Evolutionary conservation across 2,329 filamentous ascomycete genomes (phyloP).

Genomic region (Aspergillus unguis): DNA sequence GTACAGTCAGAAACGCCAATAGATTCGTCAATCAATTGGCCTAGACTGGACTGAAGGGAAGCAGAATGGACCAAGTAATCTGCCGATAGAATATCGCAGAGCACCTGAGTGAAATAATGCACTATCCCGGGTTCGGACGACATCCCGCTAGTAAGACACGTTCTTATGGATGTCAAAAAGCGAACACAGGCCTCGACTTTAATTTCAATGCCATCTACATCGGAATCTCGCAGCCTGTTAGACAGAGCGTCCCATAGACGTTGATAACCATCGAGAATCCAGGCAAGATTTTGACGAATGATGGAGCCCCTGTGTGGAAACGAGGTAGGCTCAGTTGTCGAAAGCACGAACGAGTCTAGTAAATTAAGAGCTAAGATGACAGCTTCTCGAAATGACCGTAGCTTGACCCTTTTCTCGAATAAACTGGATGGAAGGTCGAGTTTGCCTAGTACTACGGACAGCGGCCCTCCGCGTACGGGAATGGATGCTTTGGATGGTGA

Average conservation of each 20-base stretch:
- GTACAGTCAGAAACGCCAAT: slow-evolving; percentile 20
- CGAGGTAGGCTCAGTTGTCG: slow-evolving; percentile 7
- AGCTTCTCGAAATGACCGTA: slow-evolving; percentile 30
- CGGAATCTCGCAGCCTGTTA: slow-evolving; percentile 24
- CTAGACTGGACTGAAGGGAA: slow-evolving; percentile 30
- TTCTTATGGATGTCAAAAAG: slow-evolving; percentile 26
- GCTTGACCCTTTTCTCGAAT: slow-evolving; percentile 21
- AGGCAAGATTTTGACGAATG: slow-evolving; percentile 33
- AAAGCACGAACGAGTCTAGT: slow-evolving; percentile 29
- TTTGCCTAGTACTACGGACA: slow-evolving; percentile 30
- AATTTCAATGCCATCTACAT: slow-evolving; percentile 14
- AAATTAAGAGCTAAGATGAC: slow-evolving; percentile 26
- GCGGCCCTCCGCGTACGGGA: slow-evolving; percentile 24
- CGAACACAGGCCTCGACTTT: slow-evolving; percentile 24
- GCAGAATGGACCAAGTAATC: slow-evolving; percentile 21
- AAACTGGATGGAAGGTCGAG: slow-evolving; percentile 31
- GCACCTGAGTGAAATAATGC: slow-evolving; percentile 29
- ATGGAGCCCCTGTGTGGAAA: slow-evolving; percentile 20
- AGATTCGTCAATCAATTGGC: slow-evolving; percentile 28
- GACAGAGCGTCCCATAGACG: slow-evolving; percentile 32
- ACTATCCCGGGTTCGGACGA: slow-evolving; percentile 27
- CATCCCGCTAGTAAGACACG: slow-evolving; percentile 21
- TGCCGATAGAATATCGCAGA: slow-evolving; percentile 29
- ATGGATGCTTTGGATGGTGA: slow-evolving; percentile 20
- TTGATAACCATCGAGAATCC: slow-evolving; percentile 33